These are phyloP conservation scores for Trichoderma gamsii DNA, from an alignment of 495 filamentous ascomycete species.

Conservation along the genomic window DNA sequence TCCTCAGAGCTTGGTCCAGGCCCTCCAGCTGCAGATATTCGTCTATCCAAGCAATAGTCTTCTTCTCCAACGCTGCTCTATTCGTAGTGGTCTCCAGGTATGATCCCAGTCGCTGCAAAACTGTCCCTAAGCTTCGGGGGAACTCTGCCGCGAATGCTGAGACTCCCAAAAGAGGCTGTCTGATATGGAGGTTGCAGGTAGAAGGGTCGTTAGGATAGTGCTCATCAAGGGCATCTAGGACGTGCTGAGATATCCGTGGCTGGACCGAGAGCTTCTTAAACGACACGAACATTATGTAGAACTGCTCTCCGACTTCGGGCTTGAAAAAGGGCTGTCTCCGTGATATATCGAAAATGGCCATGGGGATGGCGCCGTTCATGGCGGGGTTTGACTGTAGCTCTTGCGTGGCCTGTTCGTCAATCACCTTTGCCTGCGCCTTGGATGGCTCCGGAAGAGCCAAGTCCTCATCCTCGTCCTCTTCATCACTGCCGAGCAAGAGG, in stretches of 20 bases:
- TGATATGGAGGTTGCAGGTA: conserved; percentile 63
- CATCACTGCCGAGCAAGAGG: conserved; percentile 35
- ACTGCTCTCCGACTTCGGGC: conserved; percentile 57
- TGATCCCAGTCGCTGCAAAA: conserved; percentile 53
- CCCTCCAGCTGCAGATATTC: conserved; percentile 47
- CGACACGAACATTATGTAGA: conserved; percentile 70
- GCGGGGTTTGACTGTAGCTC: conserved; percentile 72
- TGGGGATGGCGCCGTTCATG: conserved; percentile 81
- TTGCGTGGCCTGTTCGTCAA: conserved; percentile 53
- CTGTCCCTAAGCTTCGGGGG: conserved; percentile 60
- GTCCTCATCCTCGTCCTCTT: conserved; percentile 36
- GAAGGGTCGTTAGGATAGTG: conserved; percentile 51
- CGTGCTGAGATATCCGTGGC: conserved; percentile 65
- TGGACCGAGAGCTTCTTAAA: conserved; percentile 61
- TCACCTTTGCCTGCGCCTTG: conserved; percentile 29
- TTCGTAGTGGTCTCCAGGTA: conserved; percentile 38
- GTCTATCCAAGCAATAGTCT: conserved; percentile 56
- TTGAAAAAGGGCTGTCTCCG: conserved; percentile 68
- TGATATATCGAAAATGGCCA: conserved; percentile 85
- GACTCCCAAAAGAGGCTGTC: conserved; percentile 61
- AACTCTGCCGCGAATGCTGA: conserved; percentile 59
- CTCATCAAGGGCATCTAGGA: conserved; percentile 58
- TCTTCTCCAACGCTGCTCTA: conserved; percentile 43
- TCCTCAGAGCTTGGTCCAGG: conserved; percentile 60
- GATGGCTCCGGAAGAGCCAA: conserved; percentile 32